Percentiles rank a stretch among this genome's conserved stretches.
These are phyloP conservation scores for Podospora sp. DNA, from an alignment of 495 filamentous ascomycete genomes.

Conservation along the genomic window DNA sequence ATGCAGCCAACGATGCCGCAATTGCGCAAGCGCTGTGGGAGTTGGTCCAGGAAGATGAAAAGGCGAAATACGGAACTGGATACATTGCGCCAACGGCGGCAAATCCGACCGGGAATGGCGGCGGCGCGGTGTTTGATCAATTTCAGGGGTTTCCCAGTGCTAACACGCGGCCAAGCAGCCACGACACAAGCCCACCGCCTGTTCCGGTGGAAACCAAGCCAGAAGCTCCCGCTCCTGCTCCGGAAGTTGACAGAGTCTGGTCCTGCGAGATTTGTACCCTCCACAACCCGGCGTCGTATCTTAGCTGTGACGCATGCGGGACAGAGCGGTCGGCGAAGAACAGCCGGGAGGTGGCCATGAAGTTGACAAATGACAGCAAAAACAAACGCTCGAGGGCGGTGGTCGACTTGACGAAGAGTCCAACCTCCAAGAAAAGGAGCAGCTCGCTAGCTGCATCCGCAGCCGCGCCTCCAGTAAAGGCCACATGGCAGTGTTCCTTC, in stretches of 20 bases:
- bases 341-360: constrained; percentile 29
- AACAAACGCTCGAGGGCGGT: constrained; percentile 17
- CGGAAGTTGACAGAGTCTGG: constrained; percentile 52
- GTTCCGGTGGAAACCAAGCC: constrained; percentile 28
- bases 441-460: constrained; percentile 31
- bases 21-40: constrained; percentile 88
- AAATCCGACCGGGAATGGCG: constrained; percentile 60
- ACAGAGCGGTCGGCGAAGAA: constrained; percentile 58
- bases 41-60: constrained; percentile 79
- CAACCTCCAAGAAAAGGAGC: neutral
- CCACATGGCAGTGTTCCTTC: constrained; percentile 69
- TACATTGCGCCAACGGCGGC: constrained; percentile 66
- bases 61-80: constrained; percentile 61
- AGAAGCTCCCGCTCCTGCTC: constrained; percentile 6
- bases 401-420: constrained; percentile 21
- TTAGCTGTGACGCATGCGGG: constrained; percentile 79
- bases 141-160: neutral
- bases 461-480: constrained; percentile 42
- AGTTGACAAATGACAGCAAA: constrained; percentile 21
- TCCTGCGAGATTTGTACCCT: constrained; percentile 79
- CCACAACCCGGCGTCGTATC: constrained; percentile 69
- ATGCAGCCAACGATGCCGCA: constrained; percentile 87
- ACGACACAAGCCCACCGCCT: constrained; percentile 31
- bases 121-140: constrained; percentile 19
- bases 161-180: constrained; percentile 7